phyloP scores from a whole-genome alignment of 805 yeast genomes.

The Candida nitratophila region DNA sequence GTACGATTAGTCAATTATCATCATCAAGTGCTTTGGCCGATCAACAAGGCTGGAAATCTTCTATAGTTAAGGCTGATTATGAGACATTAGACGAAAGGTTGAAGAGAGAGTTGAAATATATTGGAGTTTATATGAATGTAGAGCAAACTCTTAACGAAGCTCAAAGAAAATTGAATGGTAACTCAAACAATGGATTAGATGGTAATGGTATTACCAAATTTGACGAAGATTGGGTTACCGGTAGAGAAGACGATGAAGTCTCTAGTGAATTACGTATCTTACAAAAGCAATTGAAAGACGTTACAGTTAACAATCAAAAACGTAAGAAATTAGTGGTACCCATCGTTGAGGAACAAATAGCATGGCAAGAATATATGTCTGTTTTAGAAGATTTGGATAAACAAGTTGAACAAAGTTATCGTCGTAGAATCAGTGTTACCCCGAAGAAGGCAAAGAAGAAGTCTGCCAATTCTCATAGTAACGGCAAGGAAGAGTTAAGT shows the following conservation, averaged over 20 bases:
- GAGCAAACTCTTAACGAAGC: conserved; percentile 29
- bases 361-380: conserved; percentile 90
- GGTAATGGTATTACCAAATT: conserved; percentile 10
- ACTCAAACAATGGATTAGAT: no score
- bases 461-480: conserved; percentile 17
- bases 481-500: conserved; percentile 24
- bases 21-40: conserved; percentile 25
- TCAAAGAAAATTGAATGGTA: conserved; percentile 1
- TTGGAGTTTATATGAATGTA: conserved; percentile 79
- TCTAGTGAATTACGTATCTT: conserved; percentile 73
- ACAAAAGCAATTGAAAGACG: conserved; percentile 60
- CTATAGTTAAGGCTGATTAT: conserved; percentile 53
- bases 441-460: conserved; percentile 54
- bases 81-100: conserved; percentile 79
- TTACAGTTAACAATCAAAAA: conserved; percentile 55
- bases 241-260: conserved; percentile 90
- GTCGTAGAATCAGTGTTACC: conserved; percentile 72
- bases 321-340: conserved; percentile 65
- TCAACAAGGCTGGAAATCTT: conserved; percentile 42
- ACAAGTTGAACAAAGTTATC: conserved; percentile 92
- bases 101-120: conserved; percentile 79
- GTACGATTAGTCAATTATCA: conserved; percentile 6
- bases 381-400: conserved; percentile 91
- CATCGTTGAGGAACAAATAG: conserved; percentile 76
- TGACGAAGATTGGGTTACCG: conserved; percentile 65